These are phyloP conservation scores for Salix exigua DNA, from an alignment of 345 rosid species.

Conservation along the genomic window DNA sequence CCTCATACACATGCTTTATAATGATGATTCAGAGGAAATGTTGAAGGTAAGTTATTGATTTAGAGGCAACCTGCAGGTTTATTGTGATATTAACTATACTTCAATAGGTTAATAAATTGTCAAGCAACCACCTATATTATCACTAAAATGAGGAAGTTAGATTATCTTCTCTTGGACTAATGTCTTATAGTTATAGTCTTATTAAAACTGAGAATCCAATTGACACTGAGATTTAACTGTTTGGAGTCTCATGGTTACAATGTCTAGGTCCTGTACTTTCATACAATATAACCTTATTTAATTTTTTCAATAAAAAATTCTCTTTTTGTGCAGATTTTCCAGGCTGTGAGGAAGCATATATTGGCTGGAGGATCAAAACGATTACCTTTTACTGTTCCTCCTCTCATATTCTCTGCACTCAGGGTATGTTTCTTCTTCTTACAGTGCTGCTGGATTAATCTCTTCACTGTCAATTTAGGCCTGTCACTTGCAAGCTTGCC, in stretches of 20 bases:
- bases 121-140: background rate
- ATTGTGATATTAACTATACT: background rate
- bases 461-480: background rate
- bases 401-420: slow-evolving; percentile 73
- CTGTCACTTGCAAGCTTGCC: background rate
- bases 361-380: slow-evolving; percentile 89
- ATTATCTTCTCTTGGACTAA: background rate
- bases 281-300: background rate
- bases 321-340: slow-evolving; percentile 51
- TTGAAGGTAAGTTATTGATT: slow-evolving; percentile 58
- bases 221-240: background rate
- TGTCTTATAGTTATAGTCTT: background rate
- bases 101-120: background rate
- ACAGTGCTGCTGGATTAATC: background rate
- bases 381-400: slow-evolving; percentile 84
- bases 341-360: slow-evolving; percentile 71
- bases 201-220: background rate
- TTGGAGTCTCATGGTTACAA: background rate
- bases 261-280: background rate
- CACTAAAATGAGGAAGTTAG: background rate
- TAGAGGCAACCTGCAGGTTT: background rate
- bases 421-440: slow-evolving; percentile 50
- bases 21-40: slow-evolving; percentile 92
- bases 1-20: slow-evolving; percentile 78
- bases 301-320: background rate